A percentile compares a stretch with the other conserved stretches of the same genome.
Conservation (phyloP, 2,329 filamentous ascomycete species). For the Cryphonectria naterciae region DNA sequence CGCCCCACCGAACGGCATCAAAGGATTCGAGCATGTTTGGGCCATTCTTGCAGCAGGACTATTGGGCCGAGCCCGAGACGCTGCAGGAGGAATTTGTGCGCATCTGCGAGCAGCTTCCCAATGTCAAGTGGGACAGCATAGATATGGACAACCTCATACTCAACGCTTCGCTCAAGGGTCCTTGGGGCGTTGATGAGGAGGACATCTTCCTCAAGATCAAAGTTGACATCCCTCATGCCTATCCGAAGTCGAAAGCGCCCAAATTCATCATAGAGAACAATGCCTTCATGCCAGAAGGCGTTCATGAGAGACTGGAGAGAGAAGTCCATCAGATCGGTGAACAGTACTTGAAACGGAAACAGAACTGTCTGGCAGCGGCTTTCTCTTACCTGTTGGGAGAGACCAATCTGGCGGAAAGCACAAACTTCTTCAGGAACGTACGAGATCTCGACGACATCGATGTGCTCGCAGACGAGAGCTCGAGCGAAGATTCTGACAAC, state of each 20-base stretch:
- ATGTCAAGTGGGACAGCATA: constrained; percentile 67
- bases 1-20: constrained; percentile 54
- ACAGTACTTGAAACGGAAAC: constrained; percentile 59
- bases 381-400: constrained; percentile 68
- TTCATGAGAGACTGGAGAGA: constrained; percentile 55
- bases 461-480: constrained; percentile 73
- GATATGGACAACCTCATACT: constrained; percentile 65
- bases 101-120: constrained; percentile 64
- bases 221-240: constrained; percentile 62
- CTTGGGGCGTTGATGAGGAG: constrained; percentile 62
- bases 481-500: constrained; percentile 78
- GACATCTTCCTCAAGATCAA: constrained; percentile 66
- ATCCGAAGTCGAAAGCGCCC: constrained; percentile 61
- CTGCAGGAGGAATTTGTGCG: constrained; percentile 68
- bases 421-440: constrained; percentile 65
- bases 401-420: constrained; percentile 62
- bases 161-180: constrained; percentile 65
- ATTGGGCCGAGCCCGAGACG: constrained; percentile 65
- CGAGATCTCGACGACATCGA: constrained; percentile 64
- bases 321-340: constrained; percentile 61
- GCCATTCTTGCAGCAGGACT: constrained; percentile 55
- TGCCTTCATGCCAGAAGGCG: constrained; percentile 62
- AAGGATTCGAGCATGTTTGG: constrained; percentile 57
- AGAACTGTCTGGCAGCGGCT: constrained; percentile 65
- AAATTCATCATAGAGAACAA: constrained; percentile 65